These are phyloP conservation scores for Apiospora sp. DNA, from an alignment of 2,329 filamentous ascomycete species.

Conservation along the genomic window DNA sequence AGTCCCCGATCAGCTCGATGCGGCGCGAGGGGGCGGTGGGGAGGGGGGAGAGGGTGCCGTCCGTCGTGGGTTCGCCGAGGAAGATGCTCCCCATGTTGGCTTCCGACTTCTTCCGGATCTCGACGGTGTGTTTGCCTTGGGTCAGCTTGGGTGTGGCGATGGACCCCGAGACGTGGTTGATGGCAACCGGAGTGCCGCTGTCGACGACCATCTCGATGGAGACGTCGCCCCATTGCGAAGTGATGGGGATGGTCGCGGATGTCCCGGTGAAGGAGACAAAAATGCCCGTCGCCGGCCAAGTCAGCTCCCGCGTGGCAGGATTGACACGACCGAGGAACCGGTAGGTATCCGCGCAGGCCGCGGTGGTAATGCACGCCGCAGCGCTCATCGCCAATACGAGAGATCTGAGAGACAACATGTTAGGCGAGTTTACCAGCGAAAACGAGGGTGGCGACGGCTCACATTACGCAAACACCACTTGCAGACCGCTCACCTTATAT, in stretches of 20 bases:
- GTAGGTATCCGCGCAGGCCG: background rate
- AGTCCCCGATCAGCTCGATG: constrained; percentile 55
- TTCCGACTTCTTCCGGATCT: constrained; percentile 50
- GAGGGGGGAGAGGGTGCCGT: constrained; percentile 38
- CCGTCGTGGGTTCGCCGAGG: constrained; percentile 40
- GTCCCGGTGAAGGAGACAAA: constrained; percentile 51
- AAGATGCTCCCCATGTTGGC: constrained; percentile 44
- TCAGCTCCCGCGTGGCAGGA: constrained; percentile 50
- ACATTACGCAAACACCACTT: too few relatives aligned
- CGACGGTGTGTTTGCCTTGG: constrained; percentile 45
- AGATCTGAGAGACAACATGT: constrained; percentile 15
- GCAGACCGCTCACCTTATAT: background rate
- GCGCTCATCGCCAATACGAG: constrained; percentile 9
- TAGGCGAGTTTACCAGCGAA: too few relatives aligned
- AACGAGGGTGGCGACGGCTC: too few relatives aligned
- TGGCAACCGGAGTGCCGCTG: constrained; percentile 37
- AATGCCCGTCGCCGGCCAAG: constrained; percentile 54
- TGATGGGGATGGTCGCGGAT: constrained; percentile 46
- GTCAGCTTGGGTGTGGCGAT: constrained; percentile 43
- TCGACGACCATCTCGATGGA: constrained; percentile 47
- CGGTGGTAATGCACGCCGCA: background rate
- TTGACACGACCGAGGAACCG: constrained; percentile 51
- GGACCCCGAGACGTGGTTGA: constrained; percentile 40
- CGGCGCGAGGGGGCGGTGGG: constrained; percentile 40
- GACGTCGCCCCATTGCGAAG: constrained; percentile 42